These are phyloP conservation scores for Candida sakaeoensis DNA, from an alignment of 805 yeast genomes.

Conservation along the genomic window DNA sequence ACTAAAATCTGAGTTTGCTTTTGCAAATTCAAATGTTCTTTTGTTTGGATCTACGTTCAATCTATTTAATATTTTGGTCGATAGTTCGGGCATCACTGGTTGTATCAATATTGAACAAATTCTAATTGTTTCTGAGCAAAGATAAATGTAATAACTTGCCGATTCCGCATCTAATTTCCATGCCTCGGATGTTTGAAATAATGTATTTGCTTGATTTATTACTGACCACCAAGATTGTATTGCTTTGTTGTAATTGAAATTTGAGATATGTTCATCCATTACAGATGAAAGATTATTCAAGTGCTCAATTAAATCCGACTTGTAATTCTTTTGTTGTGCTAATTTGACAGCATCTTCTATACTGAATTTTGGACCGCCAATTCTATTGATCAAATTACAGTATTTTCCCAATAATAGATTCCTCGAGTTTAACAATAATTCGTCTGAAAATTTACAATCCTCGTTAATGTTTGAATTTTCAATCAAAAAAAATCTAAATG, in stretches of 20 bases:
- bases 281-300: conserved; percentile 31
- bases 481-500: conserved; percentile 70
- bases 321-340: conserved; percentile 18
- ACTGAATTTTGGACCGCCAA: conserved; percentile 67
- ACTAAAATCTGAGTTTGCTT: conserved; percentile 51
- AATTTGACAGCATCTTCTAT: conserved; percentile 42
- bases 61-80: conserved; percentile 56
- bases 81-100: conserved; percentile 70
- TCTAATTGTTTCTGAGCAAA: conserved; percentile 70
- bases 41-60: conserved; percentile 47
- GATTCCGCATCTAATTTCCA: conserved; percentile 45
- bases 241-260: conserved; percentile 54
- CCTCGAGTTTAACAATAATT: conserved; percentile 47
- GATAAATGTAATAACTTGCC: conserved; percentile 52
- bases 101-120: conserved; percentile 61
- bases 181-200: conserved; percentile 69
- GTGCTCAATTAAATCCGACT: conserved; percentile 21
- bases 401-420: conserved; percentile 74
- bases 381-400: conserved; percentile 74
- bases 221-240: conserved; percentile 57
- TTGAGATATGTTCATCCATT: conserved; percentile 42
- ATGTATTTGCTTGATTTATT: conserved; percentile 56
- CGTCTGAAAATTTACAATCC: conserved; percentile 78
- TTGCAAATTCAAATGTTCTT: conserved; percentile 44
- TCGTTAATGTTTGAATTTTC: conserved; percentile 70